A percentile compares a stretch with the other conserved stretches of the same genome.
Evolutionary conservation across 352 stramenopile species (phyloP).

Genomic region (Blastocystis sp.): DNA sequence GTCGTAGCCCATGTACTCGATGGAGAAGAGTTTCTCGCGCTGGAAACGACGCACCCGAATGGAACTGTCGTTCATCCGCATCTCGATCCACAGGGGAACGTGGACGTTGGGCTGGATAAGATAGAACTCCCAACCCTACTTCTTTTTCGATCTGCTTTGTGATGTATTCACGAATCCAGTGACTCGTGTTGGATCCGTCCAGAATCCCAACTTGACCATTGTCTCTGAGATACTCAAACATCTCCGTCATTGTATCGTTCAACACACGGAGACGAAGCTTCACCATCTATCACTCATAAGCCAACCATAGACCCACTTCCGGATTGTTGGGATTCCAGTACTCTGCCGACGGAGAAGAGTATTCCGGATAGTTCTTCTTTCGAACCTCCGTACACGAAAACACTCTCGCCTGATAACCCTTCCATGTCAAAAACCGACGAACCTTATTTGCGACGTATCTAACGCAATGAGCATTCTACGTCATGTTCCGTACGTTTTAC

Average conservation of each 20-base stretch:
- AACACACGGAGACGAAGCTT: neutral
- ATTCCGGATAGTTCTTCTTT: conserved; percentile 26
- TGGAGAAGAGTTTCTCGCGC: conserved; percentile 66
- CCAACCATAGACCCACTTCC: neutral
- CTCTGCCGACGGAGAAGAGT: conserved; percentile 25
- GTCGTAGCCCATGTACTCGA: conserved; percentile 67
- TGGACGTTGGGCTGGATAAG: conserved; percentile 49
- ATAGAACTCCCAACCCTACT: neutral
- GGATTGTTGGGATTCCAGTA: conserved; percentile 40
- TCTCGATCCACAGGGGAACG: conserved; percentile 54
- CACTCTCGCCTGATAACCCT: conserved; percentile 42
- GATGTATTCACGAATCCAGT: conserved; percentile 13
- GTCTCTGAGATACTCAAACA: conserved; percentile 44
- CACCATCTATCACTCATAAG: neutral
- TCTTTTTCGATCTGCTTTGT: conserved; percentile 15
- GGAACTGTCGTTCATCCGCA: conserved; percentile 44
- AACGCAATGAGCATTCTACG: neutral
- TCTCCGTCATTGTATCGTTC: conserved; percentile 24
- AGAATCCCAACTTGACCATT: conserved; percentile 52
- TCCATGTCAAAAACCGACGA: conserved; percentile 52
- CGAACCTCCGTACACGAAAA: conserved; percentile 48
- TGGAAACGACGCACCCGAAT: conserved; percentile 59
- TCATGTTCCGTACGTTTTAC: conserved; percentile 31
- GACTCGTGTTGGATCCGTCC: conserved; percentile 31
- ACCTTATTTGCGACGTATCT: conserved; percentile 55